Percentiles rank a stretch among this genome's conserved stretches.
phyloP scores from a whole-genome alignment of 2,329 filamentous ascomycete species.

The Berkeleyomyces rouxiae region DNA sequence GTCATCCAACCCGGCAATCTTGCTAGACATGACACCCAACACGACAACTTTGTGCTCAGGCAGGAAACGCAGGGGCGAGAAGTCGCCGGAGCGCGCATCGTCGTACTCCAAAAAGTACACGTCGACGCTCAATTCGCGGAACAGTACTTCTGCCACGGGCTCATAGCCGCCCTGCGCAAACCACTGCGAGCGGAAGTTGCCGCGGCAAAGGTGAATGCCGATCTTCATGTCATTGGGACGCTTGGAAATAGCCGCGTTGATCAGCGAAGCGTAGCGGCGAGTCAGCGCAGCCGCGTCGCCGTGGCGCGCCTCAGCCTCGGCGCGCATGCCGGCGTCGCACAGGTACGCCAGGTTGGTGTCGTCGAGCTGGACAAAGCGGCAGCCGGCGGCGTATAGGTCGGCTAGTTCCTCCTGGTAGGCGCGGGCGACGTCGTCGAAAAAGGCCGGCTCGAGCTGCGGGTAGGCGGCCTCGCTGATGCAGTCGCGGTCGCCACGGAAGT shows the following conservation, averaged over 20 bases:
- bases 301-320: constrained; percentile 11
- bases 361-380: constrained; percentile 42
- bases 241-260: constrained; percentile 50
- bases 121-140: constrained; percentile 40
- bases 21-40: constrained; percentile 43
- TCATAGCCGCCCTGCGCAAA: constrained; percentile 50
- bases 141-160: constrained; percentile 42
- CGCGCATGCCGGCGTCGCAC: constrained; percentile 11
- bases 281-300: constrained; percentile 32
- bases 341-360: constrained; percentile 40
- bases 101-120: constrained; percentile 48
- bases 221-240: constrained; percentile 51
- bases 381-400: constrained; percentile 36
- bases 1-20: constrained; percentile 41
- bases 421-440: constrained; percentile 39
- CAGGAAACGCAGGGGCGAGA: constrained; percentile 42
- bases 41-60: constrained; percentile 45
- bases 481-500: constrained; percentile 32
- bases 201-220: constrained; percentile 46
- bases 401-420: constrained; percentile 39
- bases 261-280: constrained; percentile 52
- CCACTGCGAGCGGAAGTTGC: constrained; percentile 46
- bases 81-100: constrained; percentile 41
- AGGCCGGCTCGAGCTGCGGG: constrained; percentile 31
- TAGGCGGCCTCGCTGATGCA: constrained; percentile 38